phyloP scores from a whole-genome alignment of 2,329 filamentous ascomycete genomes.

The Herpotrichia juniperi region DNA sequence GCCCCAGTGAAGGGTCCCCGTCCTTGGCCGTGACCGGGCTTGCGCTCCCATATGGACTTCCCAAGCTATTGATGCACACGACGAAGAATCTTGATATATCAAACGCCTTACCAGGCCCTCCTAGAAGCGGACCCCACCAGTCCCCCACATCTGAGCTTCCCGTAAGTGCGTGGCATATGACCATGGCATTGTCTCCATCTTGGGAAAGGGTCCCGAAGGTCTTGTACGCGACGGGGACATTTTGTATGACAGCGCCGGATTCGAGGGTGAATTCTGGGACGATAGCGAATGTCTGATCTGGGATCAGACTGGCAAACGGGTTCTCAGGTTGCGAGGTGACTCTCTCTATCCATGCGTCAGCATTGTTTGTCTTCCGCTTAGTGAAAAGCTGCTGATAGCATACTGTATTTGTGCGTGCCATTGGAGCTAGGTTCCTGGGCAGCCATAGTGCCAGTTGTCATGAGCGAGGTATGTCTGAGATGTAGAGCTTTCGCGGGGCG shows the following conservation, averaged over 20 bases:
- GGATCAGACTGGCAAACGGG: constrained; percentile 84
- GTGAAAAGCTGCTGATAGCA: constrained; percentile 4
- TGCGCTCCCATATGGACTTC: constrained; percentile 85
- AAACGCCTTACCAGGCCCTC: constrained; percentile 78
- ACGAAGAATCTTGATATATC: constrained; percentile 85
- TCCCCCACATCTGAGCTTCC: constrained; percentile 84
- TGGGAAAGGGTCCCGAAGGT: constrained; percentile 64
- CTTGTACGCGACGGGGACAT: constrained; percentile 73
- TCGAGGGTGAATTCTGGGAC: constrained; percentile 92
- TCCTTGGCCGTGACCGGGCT: constrained; percentile 89
- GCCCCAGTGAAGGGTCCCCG: constrained; percentile 73
- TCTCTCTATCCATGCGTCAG: constrained; percentile 37
- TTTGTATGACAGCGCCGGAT: constrained; percentile 81
- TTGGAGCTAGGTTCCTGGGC: constrained; percentile 20
- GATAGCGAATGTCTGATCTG: constrained; percentile 84
- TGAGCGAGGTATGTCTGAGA: constrained; percentile 9
- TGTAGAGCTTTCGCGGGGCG: constrained; percentile 17
- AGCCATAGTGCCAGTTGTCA: constrained; percentile 23
- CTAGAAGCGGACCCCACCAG: constrained; percentile 86
- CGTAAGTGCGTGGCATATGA: constrained; percentile 82
- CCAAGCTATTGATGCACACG: constrained; percentile 83
- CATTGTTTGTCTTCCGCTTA: constrained; percentile 11
- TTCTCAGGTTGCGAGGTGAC: constrained; percentile 79
- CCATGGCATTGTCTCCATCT: constrained; percentile 65
- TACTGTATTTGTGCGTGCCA: constrained; percentile 34